Conservation (phyloP, 345 rosid species). For the Stellera chamaejasme region DNA sequence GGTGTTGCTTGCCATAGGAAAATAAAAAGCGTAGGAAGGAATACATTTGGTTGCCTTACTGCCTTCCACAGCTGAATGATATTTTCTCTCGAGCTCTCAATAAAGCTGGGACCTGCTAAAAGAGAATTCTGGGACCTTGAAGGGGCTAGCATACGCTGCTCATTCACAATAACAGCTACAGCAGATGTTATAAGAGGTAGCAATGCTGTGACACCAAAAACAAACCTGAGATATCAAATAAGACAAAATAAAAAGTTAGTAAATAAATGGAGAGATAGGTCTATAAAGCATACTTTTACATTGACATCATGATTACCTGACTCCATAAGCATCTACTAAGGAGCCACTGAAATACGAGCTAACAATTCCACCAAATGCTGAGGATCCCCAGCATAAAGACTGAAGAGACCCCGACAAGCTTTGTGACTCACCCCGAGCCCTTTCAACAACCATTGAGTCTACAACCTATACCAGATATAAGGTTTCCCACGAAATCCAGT, state of each 20-base stretch:
- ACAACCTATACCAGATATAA: constrained; percentile 56
- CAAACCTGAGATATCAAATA: constrained; percentile 59
- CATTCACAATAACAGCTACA: constrained; percentile 90
- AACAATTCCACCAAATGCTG: constrained; percentile 96
- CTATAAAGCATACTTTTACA: no score
- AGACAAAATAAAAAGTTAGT: constrained; percentile 2
- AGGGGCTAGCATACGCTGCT: constrained; percentile 48
- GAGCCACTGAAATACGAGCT: constrained; percentile 97
- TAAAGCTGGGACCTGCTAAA: constrained; percentile 35
- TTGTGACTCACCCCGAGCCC: constrained; percentile 98
- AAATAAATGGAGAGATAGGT: background rate
- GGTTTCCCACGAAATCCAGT: constrained; percentile 6
- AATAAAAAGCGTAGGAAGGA: constrained; percentile 76
- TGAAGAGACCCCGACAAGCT: constrained; percentile 87
- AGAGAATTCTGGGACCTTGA: constrained; percentile 31
- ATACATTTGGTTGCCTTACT: constrained; percentile 70
- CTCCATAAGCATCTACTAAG: constrained; percentile 82
- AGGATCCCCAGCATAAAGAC: constrained; percentile 97
- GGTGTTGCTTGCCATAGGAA: constrained; percentile 99
- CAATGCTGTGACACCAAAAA: constrained; percentile 88
- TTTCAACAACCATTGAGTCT: constrained; percentile 98
- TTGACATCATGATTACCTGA: constrained; percentile 38
- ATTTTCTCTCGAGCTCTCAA: constrained; percentile 60
- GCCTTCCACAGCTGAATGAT: constrained; percentile 65
- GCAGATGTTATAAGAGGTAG: constrained; percentile 82